Evolutionary conservation across 177 flowering plant genomes (phyloP).

Genomic region (Vitis hybrid): DNA sequence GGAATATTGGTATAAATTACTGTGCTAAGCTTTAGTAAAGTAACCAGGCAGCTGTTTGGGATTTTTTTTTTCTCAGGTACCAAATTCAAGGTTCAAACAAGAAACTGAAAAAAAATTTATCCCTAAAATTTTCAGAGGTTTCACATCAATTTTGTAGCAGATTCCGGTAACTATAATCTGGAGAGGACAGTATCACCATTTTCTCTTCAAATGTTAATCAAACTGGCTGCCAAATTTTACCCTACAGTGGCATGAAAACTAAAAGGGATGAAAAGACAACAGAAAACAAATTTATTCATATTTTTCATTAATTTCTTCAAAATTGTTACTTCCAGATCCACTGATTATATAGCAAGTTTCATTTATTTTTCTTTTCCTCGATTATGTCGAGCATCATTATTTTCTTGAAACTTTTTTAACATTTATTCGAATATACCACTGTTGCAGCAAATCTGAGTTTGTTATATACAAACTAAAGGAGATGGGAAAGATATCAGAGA

Average conservation of each 20-base stretch:
- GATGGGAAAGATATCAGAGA: slow-evolving; percentile 47
- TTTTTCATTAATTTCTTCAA: background rate
- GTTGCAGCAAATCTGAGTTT: slow-evolving; percentile 46
- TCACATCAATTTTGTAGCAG: background rate
- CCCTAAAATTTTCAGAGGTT: background rate
- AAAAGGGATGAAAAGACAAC: background rate
- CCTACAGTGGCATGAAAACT: background rate
- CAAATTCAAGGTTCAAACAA: background rate
- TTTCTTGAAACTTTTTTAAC: background rate
- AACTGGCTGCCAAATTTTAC: background rate
- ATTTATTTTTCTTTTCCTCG: background rate
- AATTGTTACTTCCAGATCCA: background rate
- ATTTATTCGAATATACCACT: background rate
- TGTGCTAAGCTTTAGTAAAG: too few relatives aligned
- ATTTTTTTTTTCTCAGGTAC: too few relatives aligned
- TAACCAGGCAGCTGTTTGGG: too few relatives aligned
- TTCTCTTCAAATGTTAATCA: background rate
- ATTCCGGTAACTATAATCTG: background rate
- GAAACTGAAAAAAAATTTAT: background rate
- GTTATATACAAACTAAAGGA: slow-evolving; percentile 48
- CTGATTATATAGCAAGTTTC: background rate
- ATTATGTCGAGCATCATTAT: background rate
- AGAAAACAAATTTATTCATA: background rate
- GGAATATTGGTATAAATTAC: too few relatives aligned
- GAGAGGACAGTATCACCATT: background rate